phyloP scores from a whole-genome alignment of 2,329 filamentous ascomycete species.

The Tricladium varicosporioides region DNA sequence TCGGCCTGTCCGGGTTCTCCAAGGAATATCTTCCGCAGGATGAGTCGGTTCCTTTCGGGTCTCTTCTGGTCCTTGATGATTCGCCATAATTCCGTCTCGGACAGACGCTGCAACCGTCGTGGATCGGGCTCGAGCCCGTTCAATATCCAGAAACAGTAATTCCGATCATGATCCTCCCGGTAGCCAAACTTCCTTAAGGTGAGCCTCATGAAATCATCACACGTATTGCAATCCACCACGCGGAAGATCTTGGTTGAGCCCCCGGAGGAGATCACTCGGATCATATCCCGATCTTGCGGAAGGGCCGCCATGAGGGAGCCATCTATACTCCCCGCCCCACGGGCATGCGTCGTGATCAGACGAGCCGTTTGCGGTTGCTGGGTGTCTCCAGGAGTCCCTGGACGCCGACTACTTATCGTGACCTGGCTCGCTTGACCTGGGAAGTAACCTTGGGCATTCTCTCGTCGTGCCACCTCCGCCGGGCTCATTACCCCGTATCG shows the following conservation, averaged over 20 bases:
- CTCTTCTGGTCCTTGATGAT: constrained; percentile 85
- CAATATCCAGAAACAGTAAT: constrained; percentile 95
- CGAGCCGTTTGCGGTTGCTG: constrained; percentile 53
- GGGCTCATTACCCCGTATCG: constrained; percentile 61
- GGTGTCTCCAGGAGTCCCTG: constrained; percentile 59
- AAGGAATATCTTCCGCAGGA: constrained; percentile 87
- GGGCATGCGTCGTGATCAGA: constrained; percentile 66
- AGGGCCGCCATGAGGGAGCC: constrained; percentile 82
- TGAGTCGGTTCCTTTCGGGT: constrained; percentile 85
- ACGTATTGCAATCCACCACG: constrained; percentile 85
- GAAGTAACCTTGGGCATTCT: constrained; percentile 51
- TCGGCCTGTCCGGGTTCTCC: constrained; percentile 87
- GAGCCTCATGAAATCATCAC: constrained; percentile 88
- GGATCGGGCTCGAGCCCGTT: constrained; percentile 82
- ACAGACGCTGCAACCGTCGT: constrained; percentile 74
- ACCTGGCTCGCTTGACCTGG: constrained; percentile 48
- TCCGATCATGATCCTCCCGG: constrained; percentile 86
- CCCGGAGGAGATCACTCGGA: constrained; percentile 88
- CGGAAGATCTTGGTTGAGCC: constrained; percentile 93
- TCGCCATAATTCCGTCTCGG: constrained; percentile 84
- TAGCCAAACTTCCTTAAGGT: constrained; percentile 85
- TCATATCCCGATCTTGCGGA: constrained; percentile 82
- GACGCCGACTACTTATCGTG: constrained; percentile 52
- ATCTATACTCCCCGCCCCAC: constrained; percentile 82
- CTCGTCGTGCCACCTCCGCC: constrained; percentile 49